phyloP scores from a whole-genome alignment of 176 grass and related monocot genomes.

The Aegilops speltoides region DNA sequence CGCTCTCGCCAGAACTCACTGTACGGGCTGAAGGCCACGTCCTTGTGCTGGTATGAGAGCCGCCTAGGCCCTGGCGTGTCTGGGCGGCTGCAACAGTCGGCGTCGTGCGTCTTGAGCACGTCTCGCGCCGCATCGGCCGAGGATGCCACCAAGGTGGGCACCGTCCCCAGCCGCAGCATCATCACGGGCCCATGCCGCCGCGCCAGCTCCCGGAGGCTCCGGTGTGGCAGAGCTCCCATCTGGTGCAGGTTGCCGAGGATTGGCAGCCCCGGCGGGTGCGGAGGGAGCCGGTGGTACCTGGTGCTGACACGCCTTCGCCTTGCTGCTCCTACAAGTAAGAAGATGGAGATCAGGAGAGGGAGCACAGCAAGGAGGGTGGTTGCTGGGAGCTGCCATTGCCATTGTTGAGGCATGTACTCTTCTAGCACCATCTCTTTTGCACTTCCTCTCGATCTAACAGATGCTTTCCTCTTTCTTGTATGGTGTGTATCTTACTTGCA shows the following conservation, averaged over 20 bases:
- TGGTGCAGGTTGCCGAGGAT: constrained; percentile 55
- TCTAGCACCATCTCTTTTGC: no score
- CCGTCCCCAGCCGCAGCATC: constrained; percentile 42
- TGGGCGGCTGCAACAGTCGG: no score
- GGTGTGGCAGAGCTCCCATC: constrained; percentile 41
- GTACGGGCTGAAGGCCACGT: constrained; percentile 46
- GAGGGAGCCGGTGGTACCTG: constrained; percentile 26
- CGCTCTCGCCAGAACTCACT: constrained; percentile 38
- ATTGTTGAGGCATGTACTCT: not conserved
- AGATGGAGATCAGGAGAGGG: not conserved
- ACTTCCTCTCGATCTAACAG: no score
- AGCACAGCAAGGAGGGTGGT: not conserved
- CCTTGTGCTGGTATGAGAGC: constrained; percentile 16
- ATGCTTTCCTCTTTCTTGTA: no score
- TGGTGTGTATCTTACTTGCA: no score
- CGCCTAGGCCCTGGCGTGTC: no score
- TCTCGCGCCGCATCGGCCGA: no score
- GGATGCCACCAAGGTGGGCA: not conserved
- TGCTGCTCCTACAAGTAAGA: not conserved
- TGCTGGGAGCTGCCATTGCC: not conserved
- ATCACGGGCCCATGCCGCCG: not conserved
- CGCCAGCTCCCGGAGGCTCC: constrained; percentile 31
- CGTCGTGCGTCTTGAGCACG: no score
- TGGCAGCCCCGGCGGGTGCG: constrained; percentile 27
- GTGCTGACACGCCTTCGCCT: not conserved